Conservation (phyloP, 2,329 filamentous ascomycete genomes). For the Karstenula rhodostoma region DNA sequence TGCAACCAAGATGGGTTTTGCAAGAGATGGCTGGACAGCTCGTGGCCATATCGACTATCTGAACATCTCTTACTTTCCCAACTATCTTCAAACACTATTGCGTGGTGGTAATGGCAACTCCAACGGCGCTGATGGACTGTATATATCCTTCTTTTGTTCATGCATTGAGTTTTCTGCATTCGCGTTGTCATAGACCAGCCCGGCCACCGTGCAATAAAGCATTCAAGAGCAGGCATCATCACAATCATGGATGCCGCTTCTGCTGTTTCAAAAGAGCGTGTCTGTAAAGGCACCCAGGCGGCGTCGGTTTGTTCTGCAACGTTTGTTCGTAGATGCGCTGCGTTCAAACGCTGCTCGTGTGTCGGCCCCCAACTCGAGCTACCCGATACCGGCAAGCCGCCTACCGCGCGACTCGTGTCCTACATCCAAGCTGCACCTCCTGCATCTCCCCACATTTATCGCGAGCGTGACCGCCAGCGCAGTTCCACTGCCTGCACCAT, state of each 20-base stretch:
- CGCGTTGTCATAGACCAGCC: slow-evolving; percentile 25
- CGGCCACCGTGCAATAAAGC: not conserved
- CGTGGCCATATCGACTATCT: slow-evolving; percentile 25
- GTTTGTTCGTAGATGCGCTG: too few species aligned
- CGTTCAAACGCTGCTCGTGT: too few species aligned
- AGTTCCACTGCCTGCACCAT: not conserved
- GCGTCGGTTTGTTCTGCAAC: too few species aligned
- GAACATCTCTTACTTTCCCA: slow-evolving; percentile 34
- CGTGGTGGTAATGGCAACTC: slow-evolving; percentile 28
- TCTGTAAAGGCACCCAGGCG: too few species aligned
- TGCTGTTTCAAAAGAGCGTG: too few species aligned
- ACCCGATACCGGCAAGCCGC: slow-evolving; percentile 15
- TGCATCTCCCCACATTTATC: not conserved
- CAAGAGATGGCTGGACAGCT: slow-evolving; percentile 24
- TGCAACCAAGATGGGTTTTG: slow-evolving; percentile 25
- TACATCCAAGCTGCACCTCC: slow-evolving; percentile 3
- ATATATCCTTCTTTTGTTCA: slow-evolving; percentile 22
- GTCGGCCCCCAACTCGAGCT: slow-evolving; percentile 13
- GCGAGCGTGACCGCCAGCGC: not conserved
- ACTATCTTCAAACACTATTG: slow-evolving; percentile 17
- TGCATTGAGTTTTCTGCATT: slow-evolving; percentile 24
- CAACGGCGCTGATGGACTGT: slow-evolving; percentile 30
- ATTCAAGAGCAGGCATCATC: not conserved
- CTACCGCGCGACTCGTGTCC: slow-evolving; percentile 8
- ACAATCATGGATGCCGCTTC: not conserved